A percentile compares a stretch with the other conserved stretches of the same genome.
Evolutionary conservation across 805 yeast species (phyloP).

Genomic region (Candida oleophila): DNA sequence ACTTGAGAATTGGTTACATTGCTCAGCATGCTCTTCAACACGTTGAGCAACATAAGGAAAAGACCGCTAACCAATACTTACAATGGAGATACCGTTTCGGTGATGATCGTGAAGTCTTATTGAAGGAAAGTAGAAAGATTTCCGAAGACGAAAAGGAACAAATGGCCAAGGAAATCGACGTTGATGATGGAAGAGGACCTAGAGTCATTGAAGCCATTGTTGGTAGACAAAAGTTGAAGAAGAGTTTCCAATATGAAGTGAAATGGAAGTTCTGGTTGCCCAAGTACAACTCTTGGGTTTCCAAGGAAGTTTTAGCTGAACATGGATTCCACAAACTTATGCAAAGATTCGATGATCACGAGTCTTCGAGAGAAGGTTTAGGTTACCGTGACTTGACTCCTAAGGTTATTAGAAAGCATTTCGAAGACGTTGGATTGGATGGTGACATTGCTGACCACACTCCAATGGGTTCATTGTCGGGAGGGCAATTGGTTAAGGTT

Average conservation of each 20-base stretch:
- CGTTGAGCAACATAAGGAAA: slow-evolving; percentile 95
- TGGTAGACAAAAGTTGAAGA: slow-evolving; percentile 96
- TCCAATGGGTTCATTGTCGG: slow-evolving; percentile 93
- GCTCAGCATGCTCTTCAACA: slow-evolving; percentile 98
- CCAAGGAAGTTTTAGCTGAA: slow-evolving; percentile 77
- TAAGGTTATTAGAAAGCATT: slow-evolving; percentile 90
- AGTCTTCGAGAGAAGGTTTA: slow-evolving; percentile 49
- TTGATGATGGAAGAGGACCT: slow-evolving; percentile 84
- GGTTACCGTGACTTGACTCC: slow-evolving; percentile 64
- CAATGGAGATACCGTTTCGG: slow-evolving; percentile 99
- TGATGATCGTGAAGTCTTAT: slow-evolving; percentile 93
- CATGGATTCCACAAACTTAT: slow-evolving; percentile 48
- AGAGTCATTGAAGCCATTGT: slow-evolving; percentile 91
- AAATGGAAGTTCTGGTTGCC: slow-evolving; percentile 89
- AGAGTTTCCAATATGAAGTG: slow-evolving; percentile 93
- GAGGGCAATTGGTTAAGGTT: slow-evolving; percentile 97
- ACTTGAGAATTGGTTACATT: slow-evolving; percentile 95
- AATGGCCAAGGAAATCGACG: slow-evolving; percentile 75
- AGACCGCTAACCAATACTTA: slow-evolving; percentile 94
- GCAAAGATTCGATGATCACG: slow-evolving; percentile 47
- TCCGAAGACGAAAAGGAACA: slow-evolving; percentile 70
- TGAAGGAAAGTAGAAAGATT: slow-evolving; percentile 90
- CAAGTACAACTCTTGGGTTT: slow-evolving; percentile 89
- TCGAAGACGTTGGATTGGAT: slow-evolving; percentile 95
- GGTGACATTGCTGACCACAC: slow-evolving; percentile 99